Conservation (phyloP, 1,284 basidiomycete genomes). For the Cutaneotrichosporon daszewskae region DNA sequence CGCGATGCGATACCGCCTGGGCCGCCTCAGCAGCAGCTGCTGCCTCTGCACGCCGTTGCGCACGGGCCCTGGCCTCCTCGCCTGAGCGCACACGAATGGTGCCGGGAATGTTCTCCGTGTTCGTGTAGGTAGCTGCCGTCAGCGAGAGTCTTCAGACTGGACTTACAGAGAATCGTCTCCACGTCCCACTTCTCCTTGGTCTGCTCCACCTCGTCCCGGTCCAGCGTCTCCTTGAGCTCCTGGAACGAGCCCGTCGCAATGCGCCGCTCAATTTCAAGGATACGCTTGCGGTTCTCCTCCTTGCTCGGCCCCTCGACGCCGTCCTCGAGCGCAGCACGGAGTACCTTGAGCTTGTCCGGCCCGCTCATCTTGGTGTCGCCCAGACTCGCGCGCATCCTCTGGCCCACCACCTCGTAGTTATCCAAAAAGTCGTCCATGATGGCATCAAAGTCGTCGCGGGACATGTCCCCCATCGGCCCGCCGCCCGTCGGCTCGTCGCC, state of each 20-base stretch:
- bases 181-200: conserved; percentile 85
- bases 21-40: conserved; percentile 11
- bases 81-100: conserved; percentile 63
- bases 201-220: conserved; percentile 47
- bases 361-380: conserved; percentile 58
- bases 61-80: conserved; percentile 43
- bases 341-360: conserved; percentile 68
- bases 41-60: conserved; percentile 16
- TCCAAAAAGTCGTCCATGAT: conserved; percentile 94
- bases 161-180: conserved; percentile 83
- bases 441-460: conserved; percentile 77
- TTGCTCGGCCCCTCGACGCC: conserved; percentile 46
- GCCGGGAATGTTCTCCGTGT: conserved; percentile 88
- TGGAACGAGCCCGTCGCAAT: conserved; percentile 46
- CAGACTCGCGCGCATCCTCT: conserved; percentile 69
- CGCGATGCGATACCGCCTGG: conserved; percentile 15
- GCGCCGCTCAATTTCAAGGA: conserved; percentile 54
- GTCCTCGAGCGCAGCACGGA: conserved; percentile 71
- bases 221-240: conserved; percentile 44
- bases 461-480: conserved; percentile 56
- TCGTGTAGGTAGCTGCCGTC: conserved; percentile 78
- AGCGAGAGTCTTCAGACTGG: neutral
- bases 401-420: conserved; percentile 83
- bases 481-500: conserved; percentile 44
- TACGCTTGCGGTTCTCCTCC: conserved; percentile 55